These are phyloP conservation scores for Acanthamoeba quina DNA, from an alignment of 208 protist genomes.

Conservation along the genomic window DNA sequence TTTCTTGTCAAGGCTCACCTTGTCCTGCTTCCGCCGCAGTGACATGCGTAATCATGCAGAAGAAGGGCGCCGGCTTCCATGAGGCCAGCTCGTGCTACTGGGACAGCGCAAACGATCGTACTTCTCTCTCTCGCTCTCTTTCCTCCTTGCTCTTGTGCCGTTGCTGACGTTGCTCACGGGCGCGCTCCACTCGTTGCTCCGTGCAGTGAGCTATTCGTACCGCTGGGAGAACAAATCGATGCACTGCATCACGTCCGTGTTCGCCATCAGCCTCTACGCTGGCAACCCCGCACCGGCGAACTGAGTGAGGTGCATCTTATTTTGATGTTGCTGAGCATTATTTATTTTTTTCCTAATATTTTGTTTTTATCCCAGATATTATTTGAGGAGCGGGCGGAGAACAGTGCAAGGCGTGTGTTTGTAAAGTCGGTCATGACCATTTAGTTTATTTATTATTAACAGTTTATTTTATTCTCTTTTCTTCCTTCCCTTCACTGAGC, in stretches of 20 bases:
- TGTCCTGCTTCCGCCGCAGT: slow-evolving; percentile 77
- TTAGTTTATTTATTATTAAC: too few relatives aligned
- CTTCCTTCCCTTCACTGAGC: too few relatives aligned
- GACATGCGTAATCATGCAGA: slow-evolving; percentile 91
- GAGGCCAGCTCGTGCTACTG: slow-evolving; percentile 90
- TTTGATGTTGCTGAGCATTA: background rate
- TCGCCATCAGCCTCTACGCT: slow-evolving; percentile 69
- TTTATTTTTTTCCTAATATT: background rate
- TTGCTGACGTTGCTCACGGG: background rate
- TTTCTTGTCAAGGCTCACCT: background rate
- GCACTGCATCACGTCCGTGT: slow-evolving; percentile 86
- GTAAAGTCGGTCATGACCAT: background rate
- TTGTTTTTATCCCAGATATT: background rate
- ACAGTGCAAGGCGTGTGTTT: background rate
- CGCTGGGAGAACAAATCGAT: slow-evolving; percentile 89
- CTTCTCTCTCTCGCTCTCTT: background rate
- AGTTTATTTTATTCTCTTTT: background rate
- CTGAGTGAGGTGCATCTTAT: background rate
- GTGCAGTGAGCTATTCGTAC: slow-evolving; percentile 78
- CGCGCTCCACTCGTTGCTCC: background rate
- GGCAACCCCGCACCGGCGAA: background rate
- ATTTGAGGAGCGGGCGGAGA: background rate
- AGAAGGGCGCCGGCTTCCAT: slow-evolving; percentile 92
- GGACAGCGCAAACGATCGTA: slow-evolving; percentile 88
- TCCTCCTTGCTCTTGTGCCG: background rate